These are phyloP conservation scores for Diaporthe aspalathi DNA, from an alignment of 2,329 filamentous ascomycete genomes.

Conservation along the genomic window DNA sequence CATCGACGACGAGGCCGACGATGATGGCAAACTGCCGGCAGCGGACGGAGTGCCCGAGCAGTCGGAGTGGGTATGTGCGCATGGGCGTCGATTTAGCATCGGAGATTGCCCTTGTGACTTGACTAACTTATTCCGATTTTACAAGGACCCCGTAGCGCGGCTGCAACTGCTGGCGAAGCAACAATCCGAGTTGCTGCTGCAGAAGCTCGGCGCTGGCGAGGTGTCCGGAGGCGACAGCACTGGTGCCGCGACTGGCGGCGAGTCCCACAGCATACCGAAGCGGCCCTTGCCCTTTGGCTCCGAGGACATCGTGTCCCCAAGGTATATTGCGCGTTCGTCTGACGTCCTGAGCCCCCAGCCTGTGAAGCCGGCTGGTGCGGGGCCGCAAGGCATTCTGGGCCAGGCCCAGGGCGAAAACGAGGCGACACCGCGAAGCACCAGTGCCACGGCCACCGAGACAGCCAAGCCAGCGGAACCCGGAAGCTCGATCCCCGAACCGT, in stretches of 20 bases:
- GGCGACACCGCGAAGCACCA: conserved; percentile 29
- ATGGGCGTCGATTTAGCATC: conserved; percentile 61
- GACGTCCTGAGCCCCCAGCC: conserved; percentile 52
- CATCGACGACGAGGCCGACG: conserved; percentile 61
- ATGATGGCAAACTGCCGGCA: conserved; percentile 71
- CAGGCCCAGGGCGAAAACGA: conserved; percentile 39
- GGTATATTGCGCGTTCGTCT: conserved; percentile 56
- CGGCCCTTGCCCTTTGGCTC: conserved; percentile 66
- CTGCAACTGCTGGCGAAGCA: conserved; percentile 76
- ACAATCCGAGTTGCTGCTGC: conserved; percentile 71
- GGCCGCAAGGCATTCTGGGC: conserved; percentile 43
- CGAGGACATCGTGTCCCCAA: conserved; percentile 58
- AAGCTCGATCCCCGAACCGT: conserved; percentile 54
- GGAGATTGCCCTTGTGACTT: conserved; percentile 66
- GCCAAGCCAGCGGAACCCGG: conserved; percentile 5
- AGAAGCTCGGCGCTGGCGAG: conserved; percentile 57
- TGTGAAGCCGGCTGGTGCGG: conserved; percentile 45
- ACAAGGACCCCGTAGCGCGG: conserved; percentile 76
- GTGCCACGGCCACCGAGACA: conserved; percentile 30
- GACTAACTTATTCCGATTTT: conserved; percentile 62
- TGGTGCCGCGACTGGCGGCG: conserved; percentile 12
- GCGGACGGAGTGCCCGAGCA: conserved; percentile 89
- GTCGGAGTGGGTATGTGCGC: conserved; percentile 92
- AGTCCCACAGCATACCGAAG: conserved; percentile 55
- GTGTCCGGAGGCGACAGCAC: conserved; percentile 34